A percentile compares a stretch with the other conserved stretches of the same genome.
Evolutionary conservation across 179 eudicot genomes (phyloP).

Genomic region (Beta lomatogona): DNA sequence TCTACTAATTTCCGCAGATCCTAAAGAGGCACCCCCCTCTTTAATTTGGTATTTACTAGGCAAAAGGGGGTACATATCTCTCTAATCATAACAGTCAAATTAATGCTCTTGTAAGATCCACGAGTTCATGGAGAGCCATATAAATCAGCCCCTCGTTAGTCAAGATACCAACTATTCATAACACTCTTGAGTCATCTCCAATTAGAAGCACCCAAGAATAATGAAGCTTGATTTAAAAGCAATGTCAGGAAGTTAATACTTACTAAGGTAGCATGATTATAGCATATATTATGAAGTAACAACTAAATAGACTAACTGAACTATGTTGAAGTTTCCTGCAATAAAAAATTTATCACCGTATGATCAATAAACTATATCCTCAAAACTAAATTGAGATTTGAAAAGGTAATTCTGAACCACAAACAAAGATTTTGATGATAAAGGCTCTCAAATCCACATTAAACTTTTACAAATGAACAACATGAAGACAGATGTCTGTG

Average conservation of each 20-base stretch:
- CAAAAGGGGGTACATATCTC: background rate
- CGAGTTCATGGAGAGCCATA: background rate
- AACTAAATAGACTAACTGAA: background rate
- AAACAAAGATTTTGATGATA: background rate
- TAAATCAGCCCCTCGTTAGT: background rate
- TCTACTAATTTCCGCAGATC: too few relatives aligned
- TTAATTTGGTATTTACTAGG: background rate
- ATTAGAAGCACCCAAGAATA: background rate
- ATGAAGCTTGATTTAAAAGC: background rate
- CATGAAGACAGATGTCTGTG: background rate
- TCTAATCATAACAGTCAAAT: background rate
- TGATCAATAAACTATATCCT: background rate
- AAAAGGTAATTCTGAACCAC: background rate
- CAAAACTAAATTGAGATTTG: background rate
- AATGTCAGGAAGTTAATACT: background rate
- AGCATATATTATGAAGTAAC: background rate
- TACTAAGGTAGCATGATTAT: background rate
- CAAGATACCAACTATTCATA: background rate
- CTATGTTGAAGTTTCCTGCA: background rate
- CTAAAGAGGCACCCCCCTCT: too few relatives aligned
- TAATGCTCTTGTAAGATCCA: background rate
- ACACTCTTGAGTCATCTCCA: background rate
- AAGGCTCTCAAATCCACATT: background rate
- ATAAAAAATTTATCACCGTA: background rate
- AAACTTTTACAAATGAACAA: background rate